A percentile compares a stretch with the other conserved stretches of the same genome.
Evolutionary conservation across 352 stramenopile genomes (phyloP).

Genomic region (Pythium periplocum): DNA sequence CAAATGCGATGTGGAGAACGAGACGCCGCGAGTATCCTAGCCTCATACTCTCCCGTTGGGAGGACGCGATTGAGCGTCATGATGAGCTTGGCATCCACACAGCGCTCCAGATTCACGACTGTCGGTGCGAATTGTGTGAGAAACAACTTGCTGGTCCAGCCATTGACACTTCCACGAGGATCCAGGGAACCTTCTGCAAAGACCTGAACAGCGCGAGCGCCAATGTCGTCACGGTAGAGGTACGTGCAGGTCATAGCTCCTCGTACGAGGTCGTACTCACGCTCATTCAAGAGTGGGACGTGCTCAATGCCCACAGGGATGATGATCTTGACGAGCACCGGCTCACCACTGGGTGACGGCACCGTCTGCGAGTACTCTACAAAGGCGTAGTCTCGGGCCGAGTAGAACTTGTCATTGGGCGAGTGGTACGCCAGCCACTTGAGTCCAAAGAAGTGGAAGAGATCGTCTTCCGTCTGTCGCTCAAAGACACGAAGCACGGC

Average conservation of each 20-base stretch:
- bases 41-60: constrained; percentile 27
- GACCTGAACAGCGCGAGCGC: constrained; percentile 53
- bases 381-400: constrained; percentile 51
- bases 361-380: constrained; percentile 59
- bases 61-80: constrained; percentile 74
- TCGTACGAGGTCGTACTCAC: constrained; percentile 50
- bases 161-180: constrained; percentile 37
- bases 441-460: constrained; percentile 71
- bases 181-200: constrained; percentile 59
- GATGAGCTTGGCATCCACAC: constrained; percentile 78
- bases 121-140: constrained; percentile 57
- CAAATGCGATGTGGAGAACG: constrained; percentile 26
- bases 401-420: constrained; percentile 45
- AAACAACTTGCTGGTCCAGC: constrained; percentile 50
- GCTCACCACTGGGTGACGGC: constrained; percentile 29
- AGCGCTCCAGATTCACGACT: constrained; percentile 57
- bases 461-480: constrained; percentile 48
- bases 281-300: constrained; percentile 27
- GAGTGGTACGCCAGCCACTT: constrained; percentile 63
- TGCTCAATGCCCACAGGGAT: constrained; percentile 49
- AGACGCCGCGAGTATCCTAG: constrained; percentile 2
- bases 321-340: constrained; percentile 58
- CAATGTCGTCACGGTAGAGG: constrained; percentile 56
- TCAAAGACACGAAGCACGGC: constrained; percentile 60
- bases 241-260: constrained; percentile 46